These are phyloP conservation scores for Ophiosphaerella narmari DNA, from an alignment of 2,329 filamentous ascomycete species.

Conservation along the genomic window DNA sequence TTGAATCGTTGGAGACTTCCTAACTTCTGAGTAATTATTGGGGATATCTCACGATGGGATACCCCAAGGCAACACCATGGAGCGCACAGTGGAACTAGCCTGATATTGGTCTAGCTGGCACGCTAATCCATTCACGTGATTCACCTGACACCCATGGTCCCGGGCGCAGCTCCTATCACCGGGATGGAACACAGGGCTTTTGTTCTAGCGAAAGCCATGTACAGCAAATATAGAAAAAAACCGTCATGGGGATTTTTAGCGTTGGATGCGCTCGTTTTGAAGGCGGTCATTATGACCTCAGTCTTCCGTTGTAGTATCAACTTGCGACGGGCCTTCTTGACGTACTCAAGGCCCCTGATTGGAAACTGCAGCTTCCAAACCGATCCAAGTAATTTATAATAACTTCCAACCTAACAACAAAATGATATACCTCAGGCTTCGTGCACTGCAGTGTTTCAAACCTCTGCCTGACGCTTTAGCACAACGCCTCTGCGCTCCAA, in stretches of 20 bases:
- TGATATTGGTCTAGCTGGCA: neutral
- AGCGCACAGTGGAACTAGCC: neutral
- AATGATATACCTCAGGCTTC: constrained; percentile 6
- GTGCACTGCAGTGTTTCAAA: constrained; percentile 2
- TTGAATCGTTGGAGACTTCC: no score
- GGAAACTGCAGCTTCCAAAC: no score
- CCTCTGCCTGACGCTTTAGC: constrained; percentile 6
- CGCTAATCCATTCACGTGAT: constrained; percentile 10
- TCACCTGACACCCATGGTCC: neutral
- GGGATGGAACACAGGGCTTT: no score
- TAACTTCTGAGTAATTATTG: no score
- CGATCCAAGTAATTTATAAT: no score
- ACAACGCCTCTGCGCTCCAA: constrained; percentile 11
- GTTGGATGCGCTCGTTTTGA: neutral
- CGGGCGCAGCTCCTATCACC: no score
- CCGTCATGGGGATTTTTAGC: neutral
- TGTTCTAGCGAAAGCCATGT: no score
- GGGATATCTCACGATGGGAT: no score
- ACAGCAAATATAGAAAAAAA: no score
- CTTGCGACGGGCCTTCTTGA: no score
- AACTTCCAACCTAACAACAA: neutral
- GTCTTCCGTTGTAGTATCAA: neutral
- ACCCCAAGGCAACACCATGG: neutral
- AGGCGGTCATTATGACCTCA: constrained; percentile 26
- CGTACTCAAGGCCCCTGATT: neutral